Percentiles rank a stretch among this genome's conserved stretches.
These are phyloP conservation scores for Tetratostichococcus sp. DNA, from an alignment of 139 green algal species.

Conservation along the genomic window DNA sequence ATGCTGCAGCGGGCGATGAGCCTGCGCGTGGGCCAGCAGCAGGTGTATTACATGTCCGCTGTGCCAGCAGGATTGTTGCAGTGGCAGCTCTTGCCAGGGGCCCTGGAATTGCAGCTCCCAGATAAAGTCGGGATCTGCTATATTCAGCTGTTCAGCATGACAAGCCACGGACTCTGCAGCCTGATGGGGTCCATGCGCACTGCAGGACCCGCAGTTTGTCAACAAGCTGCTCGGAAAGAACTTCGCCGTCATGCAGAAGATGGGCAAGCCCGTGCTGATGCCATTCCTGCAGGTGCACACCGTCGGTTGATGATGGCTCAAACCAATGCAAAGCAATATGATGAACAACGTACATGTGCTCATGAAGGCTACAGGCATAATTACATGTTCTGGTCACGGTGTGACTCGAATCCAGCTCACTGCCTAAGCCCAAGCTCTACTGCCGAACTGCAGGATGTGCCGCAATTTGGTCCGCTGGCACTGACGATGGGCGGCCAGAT, in stretches of 20 bases:
- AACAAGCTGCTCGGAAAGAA: conserved; percentile 75
- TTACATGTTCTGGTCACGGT: too few species aligned
- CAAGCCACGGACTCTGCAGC: too few species aligned
- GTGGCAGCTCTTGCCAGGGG: too few species aligned
- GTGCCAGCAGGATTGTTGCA: too few species aligned
- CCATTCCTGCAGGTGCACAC: conserved; percentile 78
- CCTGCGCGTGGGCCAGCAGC: conserved; percentile 27
- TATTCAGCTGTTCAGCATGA: too few species aligned
- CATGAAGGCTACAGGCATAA: too few species aligned
- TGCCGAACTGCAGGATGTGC: conserved; percentile 72
- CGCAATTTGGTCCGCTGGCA: conserved; percentile 66
- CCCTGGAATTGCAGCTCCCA: too few species aligned
- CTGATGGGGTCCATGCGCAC: neutral
- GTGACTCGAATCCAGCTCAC: too few species aligned
- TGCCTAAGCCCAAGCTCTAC: too few species aligned
- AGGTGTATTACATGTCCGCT: too few species aligned
- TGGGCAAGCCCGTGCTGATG: conserved; percentile 69
- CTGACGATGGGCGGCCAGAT: conserved; percentile 47
- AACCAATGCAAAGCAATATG: neutral
- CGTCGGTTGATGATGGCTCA: neutral
- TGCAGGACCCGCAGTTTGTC: conserved; percentile 56
- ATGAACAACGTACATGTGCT: too few species aligned
- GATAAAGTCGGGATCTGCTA: too few species aligned
- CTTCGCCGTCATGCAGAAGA: conserved; percentile 72
- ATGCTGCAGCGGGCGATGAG: conserved; percentile 91